Base-by-base conservation (phyloP, 2,329 filamentous ascomycete genomes). In the Colletotrichum chlorophyti region DNA sequence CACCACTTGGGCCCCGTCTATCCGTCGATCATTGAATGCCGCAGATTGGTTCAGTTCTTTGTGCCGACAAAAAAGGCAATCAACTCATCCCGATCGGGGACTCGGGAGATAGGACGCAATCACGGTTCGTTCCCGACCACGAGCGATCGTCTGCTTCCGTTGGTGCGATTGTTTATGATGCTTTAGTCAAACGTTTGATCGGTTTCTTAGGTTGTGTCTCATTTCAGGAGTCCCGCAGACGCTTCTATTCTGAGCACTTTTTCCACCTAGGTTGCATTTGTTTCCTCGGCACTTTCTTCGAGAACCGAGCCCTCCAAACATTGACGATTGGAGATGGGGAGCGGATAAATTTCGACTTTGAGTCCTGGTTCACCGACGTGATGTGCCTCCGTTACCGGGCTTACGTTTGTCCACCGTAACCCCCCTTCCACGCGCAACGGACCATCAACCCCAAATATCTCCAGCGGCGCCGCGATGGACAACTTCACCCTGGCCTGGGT, bases 11-110 rank as follows among this genome's bases (percentile, higher is more conserved):
- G n/a, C 55, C 55, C 55, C 50, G 38, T 40, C 31, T 49, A 17
- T 8, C 32, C 26, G 55, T 55, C 55, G 55, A 59, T 59, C 55
- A 59, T 59, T 55, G 43, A 53, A 38, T 45, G 31, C 55, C 51
- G 43, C 51, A 59, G 43, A 59, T 59, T 59, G 51, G 42, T 19
- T 34, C 37, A 21, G 40, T 49, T 11, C 50, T 21, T 34, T 37
- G 43, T 12, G n/a, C 27, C 19, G 55, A 32, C 55, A 6, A 59
- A 59, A 45, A 31, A 43, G 51, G 51, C 55, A 55, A 55, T 11
- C 37, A 34, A 23, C 10, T 26, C 55, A 40, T 34, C 41, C 49
- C 23, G 53, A 43, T 34, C 21, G 9, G 43, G 51, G 37, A 27
- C 6, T 29, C 34, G 11, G 24, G 15, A 49, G 14, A 40, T 17